Evolutionary conservation across 2,329 filamentous ascomycete species (phyloP).

Genomic region (Colletotrichum chlorophyti): DNA sequence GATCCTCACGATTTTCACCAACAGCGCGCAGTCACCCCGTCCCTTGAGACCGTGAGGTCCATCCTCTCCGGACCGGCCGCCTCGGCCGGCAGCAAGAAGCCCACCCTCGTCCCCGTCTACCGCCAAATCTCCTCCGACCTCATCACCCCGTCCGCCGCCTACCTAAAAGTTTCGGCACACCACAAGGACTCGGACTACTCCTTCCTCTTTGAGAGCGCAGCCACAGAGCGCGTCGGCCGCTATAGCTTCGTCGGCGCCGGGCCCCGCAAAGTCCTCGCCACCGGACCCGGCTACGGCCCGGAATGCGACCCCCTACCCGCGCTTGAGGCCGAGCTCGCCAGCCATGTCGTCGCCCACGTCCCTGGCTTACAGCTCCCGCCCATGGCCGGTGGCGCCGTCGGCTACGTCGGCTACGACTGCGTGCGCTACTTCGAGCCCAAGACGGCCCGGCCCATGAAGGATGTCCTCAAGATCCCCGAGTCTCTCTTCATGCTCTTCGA

Average conservation of each 20-base stretch:
- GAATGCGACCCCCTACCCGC: constrained; percentile 83
- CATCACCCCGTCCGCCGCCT: constrained; percentile 92
- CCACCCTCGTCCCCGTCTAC: constrained; percentile 83
- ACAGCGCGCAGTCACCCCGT: constrained; percentile 52
- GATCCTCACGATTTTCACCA: too few relatives aligned
- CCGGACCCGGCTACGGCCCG: constrained; percentile 85
- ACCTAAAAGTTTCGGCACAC: constrained; percentile 86
- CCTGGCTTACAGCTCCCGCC: constrained; percentile 84
- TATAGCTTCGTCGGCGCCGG: constrained; percentile 95
- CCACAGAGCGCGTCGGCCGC: constrained; percentile 89
- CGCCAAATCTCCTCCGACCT: constrained; percentile 90
- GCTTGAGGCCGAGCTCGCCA: constrained; percentile 80
- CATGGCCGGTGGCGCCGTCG: constrained; percentile 89
- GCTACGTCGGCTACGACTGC: constrained; percentile 97
- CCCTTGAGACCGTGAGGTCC: constrained; percentile 53
- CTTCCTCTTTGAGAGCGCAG: constrained; percentile 95
- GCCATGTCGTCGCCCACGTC: constrained; percentile 81
- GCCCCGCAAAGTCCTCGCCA: constrained; percentile 80
- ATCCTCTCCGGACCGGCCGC: constrained; percentile 41
- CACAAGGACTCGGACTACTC: constrained; percentile 76
- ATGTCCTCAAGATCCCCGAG: constrained; percentile 88
- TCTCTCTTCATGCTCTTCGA: constrained; percentile 97
- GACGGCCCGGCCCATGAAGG: constrained; percentile 87
- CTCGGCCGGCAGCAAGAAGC: constrained; percentile 39
- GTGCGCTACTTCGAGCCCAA: constrained; percentile 98